These are phyloP conservation scores for Aspergillus bertholletiae DNA, from an alignment of 495 filamentous ascomycete genomes.

Conservation along the genomic window DNA sequence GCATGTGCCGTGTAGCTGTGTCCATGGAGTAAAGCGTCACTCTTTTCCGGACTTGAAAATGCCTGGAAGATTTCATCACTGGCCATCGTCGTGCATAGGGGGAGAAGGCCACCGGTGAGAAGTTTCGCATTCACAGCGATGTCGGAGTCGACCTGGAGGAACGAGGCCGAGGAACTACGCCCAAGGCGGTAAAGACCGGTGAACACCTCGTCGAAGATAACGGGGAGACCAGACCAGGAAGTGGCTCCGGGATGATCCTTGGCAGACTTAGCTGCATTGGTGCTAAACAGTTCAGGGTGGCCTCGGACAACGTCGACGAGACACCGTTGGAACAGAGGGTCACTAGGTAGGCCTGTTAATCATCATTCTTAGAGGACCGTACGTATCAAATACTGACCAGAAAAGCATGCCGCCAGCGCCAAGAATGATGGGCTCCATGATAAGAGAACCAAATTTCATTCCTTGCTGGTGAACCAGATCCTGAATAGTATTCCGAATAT, in stretches of 20 bases:
- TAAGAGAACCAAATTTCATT: conserved; percentile 65
- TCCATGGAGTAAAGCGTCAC: conserved; percentile 70
- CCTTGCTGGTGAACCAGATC: conserved; percentile 49
- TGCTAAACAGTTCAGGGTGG: conserved; percentile 46
- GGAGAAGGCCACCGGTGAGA: conserved; percentile 72
- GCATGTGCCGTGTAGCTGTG: conserved; percentile 81
- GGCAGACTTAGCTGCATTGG: conserved; percentile 6
- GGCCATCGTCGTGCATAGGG: conserved; percentile 66
- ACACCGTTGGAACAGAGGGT: conserved; percentile 71
- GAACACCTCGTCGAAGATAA: conserved; percentile 80
- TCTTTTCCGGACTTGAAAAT: conserved; percentile 63
- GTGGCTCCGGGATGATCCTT: background rate
- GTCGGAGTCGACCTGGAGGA: conserved; percentile 62
- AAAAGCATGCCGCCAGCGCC: conserved; percentile 78
- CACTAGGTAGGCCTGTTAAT: conserved; percentile 35
- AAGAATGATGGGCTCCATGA: conserved; percentile 71
- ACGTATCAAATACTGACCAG: conserved; percentile 46
- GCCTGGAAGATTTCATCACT: conserved; percentile 68
- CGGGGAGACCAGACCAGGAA: conserved; percentile 65
- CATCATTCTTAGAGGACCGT: background rate
- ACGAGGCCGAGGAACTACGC: conserved; percentile 58
- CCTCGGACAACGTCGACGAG: conserved; percentile 61
- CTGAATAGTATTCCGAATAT: conserved; percentile 52
- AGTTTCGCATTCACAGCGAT: conserved; percentile 76
- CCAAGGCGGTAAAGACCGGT: conserved; percentile 77